These are phyloP conservation scores for Thraustotheca clavata DNA, from an alignment of 352 stramenopile species.

Conservation along the genomic window DNA sequence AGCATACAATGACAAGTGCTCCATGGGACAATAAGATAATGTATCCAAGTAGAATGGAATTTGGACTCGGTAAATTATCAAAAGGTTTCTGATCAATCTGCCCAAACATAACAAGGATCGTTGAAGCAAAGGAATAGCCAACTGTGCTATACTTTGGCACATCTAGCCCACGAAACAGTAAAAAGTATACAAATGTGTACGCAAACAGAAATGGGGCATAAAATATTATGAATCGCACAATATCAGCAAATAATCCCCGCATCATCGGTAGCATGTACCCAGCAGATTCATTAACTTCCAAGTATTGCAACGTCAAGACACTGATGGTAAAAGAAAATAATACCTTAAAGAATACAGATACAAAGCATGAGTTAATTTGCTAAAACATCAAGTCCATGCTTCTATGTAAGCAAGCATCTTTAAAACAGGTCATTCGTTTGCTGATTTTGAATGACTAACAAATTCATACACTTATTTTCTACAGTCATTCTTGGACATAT, in stretches of 20 bases:
- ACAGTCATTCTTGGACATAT: too few species aligned
- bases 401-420: too few species aligned
- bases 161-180: neutral
- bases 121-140: neutral
- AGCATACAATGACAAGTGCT: neutral
- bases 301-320: constrained; percentile 3
- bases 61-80: neutral
- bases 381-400: too few species aligned
- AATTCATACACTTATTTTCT: too few species aligned
- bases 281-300: neutral
- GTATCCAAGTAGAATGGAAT: neutral
- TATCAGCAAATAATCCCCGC: neutral
- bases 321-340: neutral
- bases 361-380: too few species aligned
- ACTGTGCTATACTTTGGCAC: neutral
- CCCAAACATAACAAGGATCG: neutral
- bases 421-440: too few species aligned
- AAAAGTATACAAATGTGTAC: neutral
- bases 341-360: too few species aligned
- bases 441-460: too few species aligned
- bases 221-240: neutral
- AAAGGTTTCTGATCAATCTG: neutral
- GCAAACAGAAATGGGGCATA: neutral
- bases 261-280: constrained; percentile 17
- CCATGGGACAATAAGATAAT: neutral